Base-by-base conservation (phyloP, 345 rosid species). In the Rhodamnia rubescens region DNA sequence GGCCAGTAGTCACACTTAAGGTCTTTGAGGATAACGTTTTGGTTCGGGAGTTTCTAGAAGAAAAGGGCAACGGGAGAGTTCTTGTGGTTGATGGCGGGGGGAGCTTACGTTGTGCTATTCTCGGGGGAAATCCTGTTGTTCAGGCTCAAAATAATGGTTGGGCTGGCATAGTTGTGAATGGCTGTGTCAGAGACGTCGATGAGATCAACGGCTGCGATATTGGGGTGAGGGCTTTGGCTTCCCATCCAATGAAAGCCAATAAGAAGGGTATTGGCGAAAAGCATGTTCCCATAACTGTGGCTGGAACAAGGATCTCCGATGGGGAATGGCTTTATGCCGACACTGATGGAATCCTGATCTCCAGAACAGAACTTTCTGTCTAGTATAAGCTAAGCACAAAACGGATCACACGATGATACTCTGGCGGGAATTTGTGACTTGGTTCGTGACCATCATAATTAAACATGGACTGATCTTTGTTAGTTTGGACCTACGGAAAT, bases 131-230 rank as follows among this genome's bases (percentile, higher is more conserved):
- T 64, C 89, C 89, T 9, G 89, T 87, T 8, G 89, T 87, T 58
- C 89, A 87, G 83, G 89, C 89, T 8, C 93, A 92, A 90, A 92
- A 92, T 82, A 92, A 92, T 18, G 93, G 93, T 3, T 92, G 93
- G 93, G 89, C 93, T 6, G 93, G 93, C 40, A 90, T 92, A 52
- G 88, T 92, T 42, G 93, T 92, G 42, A 92, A 92, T 83, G 93
- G 93, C 40, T 92, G 93, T 69, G 87, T 92, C 51, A 85, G 93
- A 81, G 92, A 92, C 83, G 93, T 88, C 1, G 93, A 92, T 44
- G 93, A 92, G 90, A 92, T 90, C 81, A 92, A 90, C 9, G 93
- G 93, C 15, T 92, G 93, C 26, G 93, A 92, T 44, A 90, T 92
- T 74, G 93, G 93, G 26, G 92, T 92, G 51, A 88, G 93, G 85